Conservation (phyloP, 257 asterid genomes). For the Solanum pinnatisectum region DNA sequence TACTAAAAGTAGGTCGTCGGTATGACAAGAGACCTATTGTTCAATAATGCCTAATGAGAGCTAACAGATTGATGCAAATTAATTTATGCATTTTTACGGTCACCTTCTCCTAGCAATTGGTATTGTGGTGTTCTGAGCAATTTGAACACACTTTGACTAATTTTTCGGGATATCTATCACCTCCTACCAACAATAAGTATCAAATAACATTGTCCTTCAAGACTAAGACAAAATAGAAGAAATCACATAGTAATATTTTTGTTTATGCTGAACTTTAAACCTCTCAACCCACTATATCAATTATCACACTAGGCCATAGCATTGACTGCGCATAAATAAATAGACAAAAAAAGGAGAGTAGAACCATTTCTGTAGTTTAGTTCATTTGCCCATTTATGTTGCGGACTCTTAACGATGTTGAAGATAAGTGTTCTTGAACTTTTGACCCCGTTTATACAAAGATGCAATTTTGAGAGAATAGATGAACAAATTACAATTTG, state of each 20-base stretch:
- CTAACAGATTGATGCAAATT: background rate
- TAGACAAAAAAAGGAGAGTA: background rate
- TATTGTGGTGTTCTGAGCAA: too few relatives aligned
- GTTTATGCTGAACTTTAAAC: background rate
- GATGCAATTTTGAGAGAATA: too few relatives aligned
- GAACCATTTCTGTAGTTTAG: background rate
- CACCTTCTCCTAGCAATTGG: background rate
- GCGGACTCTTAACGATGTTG: too few relatives aligned
- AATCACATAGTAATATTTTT: background rate
- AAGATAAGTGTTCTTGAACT: too few relatives aligned
- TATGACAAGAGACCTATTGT: too few relatives aligned
- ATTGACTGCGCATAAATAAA: too few relatives aligned
- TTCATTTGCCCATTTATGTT: background rate
- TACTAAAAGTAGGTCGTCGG: too few relatives aligned
- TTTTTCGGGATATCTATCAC: fast-evolving
- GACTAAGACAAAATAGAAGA: background rate
- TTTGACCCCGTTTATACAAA: background rate
- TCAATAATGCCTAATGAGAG: too few relatives aligned
- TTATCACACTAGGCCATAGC: background rate
- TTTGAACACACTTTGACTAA: too few relatives aligned
- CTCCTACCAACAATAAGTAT: too few relatives aligned
- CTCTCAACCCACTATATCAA: background rate
- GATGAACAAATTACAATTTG: too few relatives aligned
- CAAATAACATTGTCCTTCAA: background rate
- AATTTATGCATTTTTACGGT: background rate